Evolutionary conservation across 2,329 filamentous ascomycete genomes (phyloP), one percentile per base, ranked within the genome.

Genomic region (Neofusicoccum parvum): DNA sequence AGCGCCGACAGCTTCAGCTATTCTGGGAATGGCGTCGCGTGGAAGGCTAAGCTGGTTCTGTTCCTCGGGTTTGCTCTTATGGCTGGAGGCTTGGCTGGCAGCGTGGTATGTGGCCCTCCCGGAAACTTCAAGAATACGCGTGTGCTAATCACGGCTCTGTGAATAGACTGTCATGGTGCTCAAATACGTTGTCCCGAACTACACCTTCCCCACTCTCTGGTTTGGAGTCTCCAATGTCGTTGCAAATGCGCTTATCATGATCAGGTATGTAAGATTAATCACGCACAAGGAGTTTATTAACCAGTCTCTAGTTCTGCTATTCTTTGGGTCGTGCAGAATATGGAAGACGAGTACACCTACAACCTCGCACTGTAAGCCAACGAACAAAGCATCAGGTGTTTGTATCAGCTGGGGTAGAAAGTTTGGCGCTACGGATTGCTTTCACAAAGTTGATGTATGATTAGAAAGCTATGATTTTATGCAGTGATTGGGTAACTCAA

Each of bases 341-440:
- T 90, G 79, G 88, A 90, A 75, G 88, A 90, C 71, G 88, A 90
- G 72, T 90, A 90, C 75, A 89, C 87, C 36, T 90, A 90, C 76
- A 90, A 87, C 71, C 78, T 90, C 68, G 86, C 87, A 58, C 82
- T 90, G 69, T 90, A 71, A 27, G 36, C 48, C 9, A 37, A 32
- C 12, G n/a, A 14, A 37, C 14, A 11, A 37, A 36, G 27, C 56
- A 32, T 23, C 34, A 6, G 23, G 43, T 48, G 9, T 49, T 60
- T 17, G n/a, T 11, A 17, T 45, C 36, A 41, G 23, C 48, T 39
- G 41, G 56, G 14, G 56, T 48, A 60, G 43, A 39, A 59, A 34
- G 37, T 36, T 37, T 45, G 56, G 56, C 39, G 43, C 43, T 17
- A 11, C 9, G 41, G 56, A 5, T 56, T 23, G 23, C 41, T 32